Evolutionary conservation across 1,284 basidiomycete genomes (phyloP), one percentile per base, ranked within the genome.

Genomic region (Leccinum solheimii): DNA sequence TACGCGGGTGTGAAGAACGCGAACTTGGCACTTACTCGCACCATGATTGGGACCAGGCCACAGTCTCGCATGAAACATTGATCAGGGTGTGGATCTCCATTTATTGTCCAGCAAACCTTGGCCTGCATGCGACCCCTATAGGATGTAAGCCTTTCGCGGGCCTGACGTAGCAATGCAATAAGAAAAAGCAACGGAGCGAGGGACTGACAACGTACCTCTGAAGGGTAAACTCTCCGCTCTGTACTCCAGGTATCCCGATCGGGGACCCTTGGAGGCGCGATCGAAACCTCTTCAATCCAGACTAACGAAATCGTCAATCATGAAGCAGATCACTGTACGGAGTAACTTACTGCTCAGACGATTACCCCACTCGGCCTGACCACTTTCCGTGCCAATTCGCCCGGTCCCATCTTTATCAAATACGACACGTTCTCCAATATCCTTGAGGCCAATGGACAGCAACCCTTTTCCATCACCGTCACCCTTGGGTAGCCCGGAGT

Each of bases 11-110:
- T 59, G 34, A 67, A 55, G 55, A 57, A 55, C 55, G 23, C 19
- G 43, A 45, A 48, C 6, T 23, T 19, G 49, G 54, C 34, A 83
- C 92, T 71, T 76, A 95, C 94, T 73, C 94, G 87, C 77, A 98
- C 91, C 95, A 99, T 98, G 78, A 99, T 89, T 5, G 97, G 97
- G 16, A 98, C 82, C 53, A 94, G 83, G 63, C 97, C 97, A 73
- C 97, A 94, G 65, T 98, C 95, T 68, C 91, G 88, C 57, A 86
- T 86, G 64, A 92, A 85, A 66, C 88, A 88, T 67, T 91, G 86
- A 59, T 85, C 84, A 23, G 90, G 85, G n/a, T 85, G 83, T 32
- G 81, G 80, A 67, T 92, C 89, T 27, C 79, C 78, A 16, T 80
- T 79, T 64, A 98, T 86, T 59, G 86, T 89, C 93, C 94, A 98